Percentiles rank a stretch among this genome's conserved stretches.
Evolutionary conservation across 2,329 filamentous ascomycete genomes (phyloP).

Genomic region (Chrysoporthe cubensis): DNA sequence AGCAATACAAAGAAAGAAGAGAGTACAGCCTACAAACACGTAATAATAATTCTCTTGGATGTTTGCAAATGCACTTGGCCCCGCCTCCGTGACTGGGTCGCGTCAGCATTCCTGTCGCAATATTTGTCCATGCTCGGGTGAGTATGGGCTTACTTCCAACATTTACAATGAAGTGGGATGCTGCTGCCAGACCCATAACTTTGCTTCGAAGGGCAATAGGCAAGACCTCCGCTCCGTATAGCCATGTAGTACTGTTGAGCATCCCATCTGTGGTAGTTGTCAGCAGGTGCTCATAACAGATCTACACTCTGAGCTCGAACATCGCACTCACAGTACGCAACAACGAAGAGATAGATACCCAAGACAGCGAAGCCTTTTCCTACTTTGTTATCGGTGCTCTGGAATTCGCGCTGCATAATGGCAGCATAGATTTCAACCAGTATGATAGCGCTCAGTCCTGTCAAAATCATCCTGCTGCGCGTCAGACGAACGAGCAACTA

Average conservation of each 20-base stretch:
- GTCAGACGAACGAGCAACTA: neutral
- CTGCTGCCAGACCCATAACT: constrained; percentile 58
- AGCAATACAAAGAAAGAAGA: constrained; percentile 55
- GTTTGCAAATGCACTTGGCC: constrained; percentile 58
- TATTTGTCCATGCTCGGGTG: neutral
- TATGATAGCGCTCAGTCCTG: constrained; percentile 55
- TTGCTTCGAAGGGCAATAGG: constrained; percentile 57
- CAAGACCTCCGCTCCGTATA: constrained; percentile 59
- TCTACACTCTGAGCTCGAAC: neutral
- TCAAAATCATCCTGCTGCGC: constrained; percentile 53
- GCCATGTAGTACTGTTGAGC: constrained; percentile 58
- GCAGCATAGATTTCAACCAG: constrained; percentile 63
- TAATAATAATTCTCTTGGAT: constrained; percentile 64
- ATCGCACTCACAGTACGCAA: constrained; percentile 52
- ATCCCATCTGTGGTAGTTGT: constrained; percentile 45
- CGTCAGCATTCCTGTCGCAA: constrained; percentile 34
- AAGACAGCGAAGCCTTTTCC: constrained; percentile 64
- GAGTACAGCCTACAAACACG: constrained; percentile 58
- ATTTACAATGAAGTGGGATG: constrained; percentile 59
- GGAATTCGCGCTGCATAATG: constrained; percentile 61
- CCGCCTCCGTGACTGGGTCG: constrained; percentile 51
- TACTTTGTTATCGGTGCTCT: constrained; percentile 56
- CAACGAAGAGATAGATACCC: constrained; percentile 62
- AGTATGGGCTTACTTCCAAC: constrained; percentile 39
- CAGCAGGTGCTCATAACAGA: neutral